Evolutionary conservation across 495 filamentous ascomycete species (phyloP).

Genomic region (Penicillium cosmopolitanum): DNA sequence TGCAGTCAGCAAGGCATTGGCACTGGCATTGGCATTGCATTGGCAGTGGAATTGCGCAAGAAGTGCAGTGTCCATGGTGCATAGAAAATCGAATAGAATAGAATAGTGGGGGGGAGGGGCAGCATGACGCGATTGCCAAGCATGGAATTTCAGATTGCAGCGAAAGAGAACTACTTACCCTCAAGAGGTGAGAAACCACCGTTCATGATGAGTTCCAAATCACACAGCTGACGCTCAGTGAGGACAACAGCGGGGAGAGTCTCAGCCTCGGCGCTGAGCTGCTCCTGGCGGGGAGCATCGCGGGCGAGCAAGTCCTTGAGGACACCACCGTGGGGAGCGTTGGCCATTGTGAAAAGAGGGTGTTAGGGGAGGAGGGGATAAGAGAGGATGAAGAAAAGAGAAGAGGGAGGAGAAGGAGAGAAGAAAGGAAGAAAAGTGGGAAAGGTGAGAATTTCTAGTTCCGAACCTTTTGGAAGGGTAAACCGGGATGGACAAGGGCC

Average conservation of each 20-base stretch:
- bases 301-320: slow-evolving; percentile 96
- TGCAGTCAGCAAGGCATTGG: no score
- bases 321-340: slow-evolving; percentile 92
- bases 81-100: neutral
- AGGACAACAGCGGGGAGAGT: slow-evolving; percentile 81
- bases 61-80: no score
- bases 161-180: slow-evolving; percentile 59
- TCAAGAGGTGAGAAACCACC: slow-evolving; percentile 97
- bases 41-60: neutral
- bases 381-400: slow-evolving; percentile 1
- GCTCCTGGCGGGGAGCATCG: slow-evolving; percentile 74
- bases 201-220: slow-evolving; percentile 93
- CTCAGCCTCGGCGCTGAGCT: slow-evolving; percentile 85
- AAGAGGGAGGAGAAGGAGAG: slow-evolving; percentile 4
- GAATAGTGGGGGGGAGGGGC: neutral
- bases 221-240: slow-evolving; percentile 92
- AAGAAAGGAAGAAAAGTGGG: slow-evolving; percentile 13
- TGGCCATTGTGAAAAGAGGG: slow-evolving; percentile 57
- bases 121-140: slow-evolving; percentile 5
- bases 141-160: neutral
- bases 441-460: slow-evolving; percentile 15
- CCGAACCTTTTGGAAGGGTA: neutral
- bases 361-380: slow-evolving; percentile 13
- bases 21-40: neutral
- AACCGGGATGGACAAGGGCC: slow-evolving; percentile 5